Percentiles rank a stretch among this genome's conserved stretches.
Conservation (phyloP, 2,329 filamentous ascomycete species). For the Trichoderma endophyticum region DNA sequence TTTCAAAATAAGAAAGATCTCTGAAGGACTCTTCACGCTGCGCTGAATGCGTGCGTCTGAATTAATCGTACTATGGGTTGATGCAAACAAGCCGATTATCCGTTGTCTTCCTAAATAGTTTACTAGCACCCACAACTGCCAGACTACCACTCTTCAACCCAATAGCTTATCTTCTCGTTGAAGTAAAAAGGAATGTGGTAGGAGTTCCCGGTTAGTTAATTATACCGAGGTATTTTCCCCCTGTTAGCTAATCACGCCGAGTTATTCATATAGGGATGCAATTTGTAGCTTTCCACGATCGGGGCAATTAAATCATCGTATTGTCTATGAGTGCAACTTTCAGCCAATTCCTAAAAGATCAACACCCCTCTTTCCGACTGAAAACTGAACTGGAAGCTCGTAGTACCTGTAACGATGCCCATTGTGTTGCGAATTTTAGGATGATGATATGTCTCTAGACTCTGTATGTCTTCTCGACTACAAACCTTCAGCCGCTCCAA, state of each 20-base stretch:
- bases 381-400: constrained; percentile 1
- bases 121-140: background rate
- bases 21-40: too few species aligned
- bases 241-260: background rate
- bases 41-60: too few species aligned
- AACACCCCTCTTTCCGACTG: background rate
- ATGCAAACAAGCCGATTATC: background rate
- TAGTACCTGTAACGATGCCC: constrained; percentile 35
- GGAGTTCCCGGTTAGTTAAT: background rate
- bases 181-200: background rate
- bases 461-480: constrained; percentile 27
- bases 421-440: constrained; percentile 37
- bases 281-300: background rate
- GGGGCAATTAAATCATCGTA: background rate
- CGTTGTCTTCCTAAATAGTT: background rate
- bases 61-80: background rate
- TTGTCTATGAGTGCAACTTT: background rate
- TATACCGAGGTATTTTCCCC: background rate
- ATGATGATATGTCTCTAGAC: constrained; percentile 34
- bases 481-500: constrained; percentile 43
- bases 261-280: background rate
- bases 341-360: background rate
- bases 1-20: too few species aligned
- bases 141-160: background rate
- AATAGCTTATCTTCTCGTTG: background rate